Base-by-base conservation (phyloP, 164 flowering plant genomes). In the Piper longum region DNA sequence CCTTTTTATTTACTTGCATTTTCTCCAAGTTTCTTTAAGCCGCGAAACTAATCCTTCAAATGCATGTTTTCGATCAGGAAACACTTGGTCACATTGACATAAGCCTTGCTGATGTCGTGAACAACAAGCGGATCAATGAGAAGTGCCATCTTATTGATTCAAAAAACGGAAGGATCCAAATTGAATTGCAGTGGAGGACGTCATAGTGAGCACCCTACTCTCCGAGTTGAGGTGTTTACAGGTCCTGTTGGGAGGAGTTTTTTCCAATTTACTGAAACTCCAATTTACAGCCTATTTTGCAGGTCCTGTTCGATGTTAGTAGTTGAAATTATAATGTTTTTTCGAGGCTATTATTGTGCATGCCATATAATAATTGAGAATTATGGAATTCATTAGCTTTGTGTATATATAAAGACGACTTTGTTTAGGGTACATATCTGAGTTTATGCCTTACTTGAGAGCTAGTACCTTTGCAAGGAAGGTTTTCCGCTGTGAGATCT, bases 131-230 rank as follows among this genome's bases (percentile, higher is more conserved):
- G 62, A 92, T 85, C 76, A 89, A 87, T 16, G 95, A 82, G 79
- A 89, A 81, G 72, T 89, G 79, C 73, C 87, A 87, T 71, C 93
- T 92, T 18, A 92, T 92, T 18, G 96, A 92, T 67, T 92, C 98
- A 0, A 89, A 83, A 84, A 87, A 89, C 18, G 98, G 98, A 11
- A 68, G 71, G 70, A 65, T 92, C 62, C 98, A 89, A 59, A 78
- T 92, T 26, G 98, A 92, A 80, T 67, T 91, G 77, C 95, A 85
- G 57, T 91, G 98, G 98, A 82, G 98, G 78, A 76, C 91, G 63
- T 70, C 82, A 4, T 67, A 77, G 12, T 71, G 63, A 14, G 56
- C 16, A 40, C 7, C 19, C 40, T 41, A 36, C 44, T 41, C 7
- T 26, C 11, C 42, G 18, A 54, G 60, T 41, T 36, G 42, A 26